Percentiles rank a stretch among this genome's conserved stretches.
Evolutionary conservation across 306 rosid genomes (phyloP).

Genomic region (Prunus armeniaca): DNA sequence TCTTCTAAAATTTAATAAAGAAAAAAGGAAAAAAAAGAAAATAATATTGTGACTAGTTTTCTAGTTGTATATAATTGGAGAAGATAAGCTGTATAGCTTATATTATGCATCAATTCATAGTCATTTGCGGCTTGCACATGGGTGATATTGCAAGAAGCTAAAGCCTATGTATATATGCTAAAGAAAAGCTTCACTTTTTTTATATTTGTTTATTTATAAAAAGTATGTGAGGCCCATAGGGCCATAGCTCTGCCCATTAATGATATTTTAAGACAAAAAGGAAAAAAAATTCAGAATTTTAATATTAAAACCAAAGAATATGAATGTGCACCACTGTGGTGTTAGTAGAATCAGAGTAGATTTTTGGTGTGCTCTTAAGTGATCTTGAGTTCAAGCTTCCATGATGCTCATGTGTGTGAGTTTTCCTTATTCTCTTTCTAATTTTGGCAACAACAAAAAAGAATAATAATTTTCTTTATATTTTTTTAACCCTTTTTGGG

Average conservation of each 20-base stretch:
- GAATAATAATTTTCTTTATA: too few relatives aligned
- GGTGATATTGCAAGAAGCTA: neutral
- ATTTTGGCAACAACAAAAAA: too few relatives aligned
- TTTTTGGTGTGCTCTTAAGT: too few relatives aligned
- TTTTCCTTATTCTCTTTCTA: rapidly evolving
- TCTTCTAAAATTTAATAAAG: neutral
- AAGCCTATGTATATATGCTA: neutral
- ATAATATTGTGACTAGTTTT: neutral
- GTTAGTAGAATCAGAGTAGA: too few relatives aligned
- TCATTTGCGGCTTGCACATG: constrained; percentile 2
- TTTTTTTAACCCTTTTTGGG: too few relatives aligned
- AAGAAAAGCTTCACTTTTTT: neutral
- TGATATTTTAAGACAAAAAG: neutral
- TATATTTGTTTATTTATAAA: neutral
- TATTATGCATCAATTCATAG: constrained; percentile 6
- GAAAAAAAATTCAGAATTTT: neutral
- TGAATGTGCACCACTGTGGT: too few relatives aligned
- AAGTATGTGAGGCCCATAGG: neutral
- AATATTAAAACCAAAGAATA: neutral
- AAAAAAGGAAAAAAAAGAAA: neutral
- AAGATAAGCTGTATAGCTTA: constrained; percentile 23
- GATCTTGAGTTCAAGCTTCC: rapidly evolving
- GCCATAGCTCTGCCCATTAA: neutral
- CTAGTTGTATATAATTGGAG: neutral
- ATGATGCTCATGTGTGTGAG: too few relatives aligned